phyloP scores from a whole-genome alignment of 495 filamentous ascomycete genomes.

The Talaromyces trachyspermus region DNA sequence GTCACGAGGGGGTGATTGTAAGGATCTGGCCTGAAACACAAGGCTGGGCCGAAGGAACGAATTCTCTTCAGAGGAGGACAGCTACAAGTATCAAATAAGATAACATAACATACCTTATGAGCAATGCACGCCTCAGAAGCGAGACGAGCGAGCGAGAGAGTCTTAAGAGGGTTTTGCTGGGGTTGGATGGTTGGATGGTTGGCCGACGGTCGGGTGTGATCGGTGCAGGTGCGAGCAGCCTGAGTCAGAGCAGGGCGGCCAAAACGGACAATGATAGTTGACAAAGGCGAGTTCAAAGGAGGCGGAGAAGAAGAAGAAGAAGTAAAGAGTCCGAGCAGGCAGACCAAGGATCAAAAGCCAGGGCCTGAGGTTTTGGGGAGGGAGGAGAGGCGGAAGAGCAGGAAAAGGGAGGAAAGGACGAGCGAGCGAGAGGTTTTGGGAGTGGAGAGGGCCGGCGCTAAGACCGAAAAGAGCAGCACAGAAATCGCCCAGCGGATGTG shows the following conservation, averaged over 20 bases:
- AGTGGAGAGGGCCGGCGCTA: slow-evolving; percentile 4
- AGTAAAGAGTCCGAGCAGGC: slow-evolving; percentile 36
- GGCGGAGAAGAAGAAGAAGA: too few relatives aligned
- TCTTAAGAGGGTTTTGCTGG: neutral
- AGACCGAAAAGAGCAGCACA: slow-evolving; percentile 2
- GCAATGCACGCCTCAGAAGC: too few relatives aligned
- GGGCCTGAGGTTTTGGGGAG: too few relatives aligned
- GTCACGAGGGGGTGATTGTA: slow-evolving; percentile 4
- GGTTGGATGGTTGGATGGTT: neutral
- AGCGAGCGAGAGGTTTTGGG: slow-evolving; percentile 13
- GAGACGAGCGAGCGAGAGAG: neutral
- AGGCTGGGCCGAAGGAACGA: neutral
- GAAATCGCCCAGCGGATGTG: neutral
- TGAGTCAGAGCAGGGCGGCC: neutral
- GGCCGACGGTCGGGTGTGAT: neutral
- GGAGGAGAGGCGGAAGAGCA: slow-evolving; percentile 9
- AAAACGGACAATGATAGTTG: neutral
- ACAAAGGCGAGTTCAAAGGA: neutral
- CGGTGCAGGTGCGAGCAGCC: too few relatives aligned
- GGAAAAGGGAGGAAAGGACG: slow-evolving; percentile 13
- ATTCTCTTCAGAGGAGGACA: too few relatives aligned
- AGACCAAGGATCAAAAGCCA: too few relatives aligned
- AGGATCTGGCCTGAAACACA: neutral
- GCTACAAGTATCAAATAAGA: neutral
- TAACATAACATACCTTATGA: neutral